Percentiles rank a stretch among this genome's conserved stretches.
phyloP scores from a whole-genome alignment of 495 filamentous ascomycete species.

The Tuber magnatum region DNA sequence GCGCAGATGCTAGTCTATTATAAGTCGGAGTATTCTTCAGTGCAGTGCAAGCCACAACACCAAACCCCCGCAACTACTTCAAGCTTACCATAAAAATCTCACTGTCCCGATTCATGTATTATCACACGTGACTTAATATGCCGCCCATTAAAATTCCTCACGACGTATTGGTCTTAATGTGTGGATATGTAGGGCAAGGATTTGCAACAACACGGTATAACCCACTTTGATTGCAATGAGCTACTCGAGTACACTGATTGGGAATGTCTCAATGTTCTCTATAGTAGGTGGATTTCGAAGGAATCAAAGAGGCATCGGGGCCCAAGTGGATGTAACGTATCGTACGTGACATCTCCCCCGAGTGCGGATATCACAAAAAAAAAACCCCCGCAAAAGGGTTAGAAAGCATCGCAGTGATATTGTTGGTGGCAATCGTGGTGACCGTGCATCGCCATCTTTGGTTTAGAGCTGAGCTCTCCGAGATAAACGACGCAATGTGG shows the following conservation, averaged over 20 bases:
- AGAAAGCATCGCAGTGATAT: conserved; percentile 25
- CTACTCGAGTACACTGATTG: conserved; percentile 17
- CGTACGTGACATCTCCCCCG: conserved; percentile 19
- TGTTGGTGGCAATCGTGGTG: conserved; percentile 30
- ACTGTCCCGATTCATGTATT: not conserved
- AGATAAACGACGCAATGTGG: conserved; percentile 10
- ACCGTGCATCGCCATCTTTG: conserved; percentile 26
- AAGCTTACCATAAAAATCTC: not conserved
- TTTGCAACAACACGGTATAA: not conserved
- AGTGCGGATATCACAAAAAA: conserved; percentile 24
- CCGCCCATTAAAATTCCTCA: not conserved
- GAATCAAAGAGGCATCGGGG: conserved; percentile 32
- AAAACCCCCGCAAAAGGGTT: conserved; percentile 20
- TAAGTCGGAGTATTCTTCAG: not conserved
- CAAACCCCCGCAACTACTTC: not conserved
- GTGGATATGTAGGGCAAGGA: conserved; percentile 1
- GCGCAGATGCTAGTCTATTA: not conserved
- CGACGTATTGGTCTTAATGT: not conserved
- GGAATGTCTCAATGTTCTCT: conserved; percentile 34
- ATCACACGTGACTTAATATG: not conserved
- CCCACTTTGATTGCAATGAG: not conserved
- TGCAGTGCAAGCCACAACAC: not conserved
- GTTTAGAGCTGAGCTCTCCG: conserved; percentile 15
- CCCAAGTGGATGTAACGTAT: conserved; percentile 34
- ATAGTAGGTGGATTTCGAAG: conserved; percentile 27